Evolutionary conservation across 2,329 filamentous ascomycete species (phyloP).

Genomic region (Cladobotryum protrusum): DNA sequence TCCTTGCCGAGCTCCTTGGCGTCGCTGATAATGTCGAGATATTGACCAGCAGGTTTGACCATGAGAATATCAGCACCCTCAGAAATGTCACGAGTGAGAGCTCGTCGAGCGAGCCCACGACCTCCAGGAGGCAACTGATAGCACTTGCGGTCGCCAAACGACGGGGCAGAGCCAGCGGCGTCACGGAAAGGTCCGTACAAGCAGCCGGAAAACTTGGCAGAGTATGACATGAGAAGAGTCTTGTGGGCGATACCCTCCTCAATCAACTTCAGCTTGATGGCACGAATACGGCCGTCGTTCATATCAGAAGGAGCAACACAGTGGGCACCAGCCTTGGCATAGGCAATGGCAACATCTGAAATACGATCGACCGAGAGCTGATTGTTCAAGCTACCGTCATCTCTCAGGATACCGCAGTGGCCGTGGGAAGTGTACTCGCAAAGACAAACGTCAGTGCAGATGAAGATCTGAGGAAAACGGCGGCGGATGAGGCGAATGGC

Average conservation of each 20-base stretch:
- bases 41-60: constrained; percentile 96
- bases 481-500: constrained; percentile 78
- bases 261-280: constrained; percentile 96
- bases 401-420: constrained; percentile 91
- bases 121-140: constrained; percentile 94
- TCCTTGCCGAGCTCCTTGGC: constrained; percentile 91
- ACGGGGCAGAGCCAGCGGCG: constrained; percentile 82
- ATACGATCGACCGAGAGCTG: constrained; percentile 88
- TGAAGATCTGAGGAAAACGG: constrained; percentile 84
- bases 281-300: constrained; percentile 96
- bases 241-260: constrained; percentile 89
- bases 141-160: constrained; percentile 91
- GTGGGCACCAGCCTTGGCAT: constrained; percentile 91
- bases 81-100: constrained; percentile 80
- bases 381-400: constrained; percentile 92
- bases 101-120: constrained; percentile 82
- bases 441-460: constrained; percentile 88
- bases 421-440: constrained; percentile 99
- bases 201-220: constrained; percentile 94
- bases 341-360: constrained; percentile 94
- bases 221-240: constrained; percentile 93
- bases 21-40: constrained; percentile 95
- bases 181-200: constrained; percentile 97
- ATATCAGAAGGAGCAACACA: constrained; percentile 97
- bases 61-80: constrained; percentile 98